Conservation (phyloP, 2,329 filamentous ascomycete genomes). For the Rhynchosporium agropyri region DNA sequence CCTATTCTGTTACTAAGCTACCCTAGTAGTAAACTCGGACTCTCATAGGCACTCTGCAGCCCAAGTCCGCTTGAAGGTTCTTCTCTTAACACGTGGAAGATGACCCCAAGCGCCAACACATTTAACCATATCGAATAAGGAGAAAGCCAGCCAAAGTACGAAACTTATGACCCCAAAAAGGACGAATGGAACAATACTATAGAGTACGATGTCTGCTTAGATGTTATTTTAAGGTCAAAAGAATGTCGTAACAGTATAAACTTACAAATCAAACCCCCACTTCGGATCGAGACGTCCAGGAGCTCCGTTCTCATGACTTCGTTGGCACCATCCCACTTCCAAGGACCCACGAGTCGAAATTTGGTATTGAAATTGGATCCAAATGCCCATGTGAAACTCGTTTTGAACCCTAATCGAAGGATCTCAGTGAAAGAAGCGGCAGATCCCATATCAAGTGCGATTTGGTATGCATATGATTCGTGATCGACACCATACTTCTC, state of each 20-base stretch:
- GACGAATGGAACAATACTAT: slow-evolving; percentile 7
- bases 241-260: not conserved
- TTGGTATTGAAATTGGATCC: slow-evolving; percentile 54
- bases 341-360: slow-evolving; percentile 46
- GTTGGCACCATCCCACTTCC: slow-evolving; percentile 29
- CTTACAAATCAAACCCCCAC: slow-evolving; percentile 10
- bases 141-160: slow-evolving; percentile 9
- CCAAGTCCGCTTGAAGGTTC: not conserved
- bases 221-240: not conserved
- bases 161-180: slow-evolving; percentile 3
- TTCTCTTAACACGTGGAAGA: not conserved
- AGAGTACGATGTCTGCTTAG: slow-evolving; percentile 5
- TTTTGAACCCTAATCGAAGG: slow-evolving; percentile 41
- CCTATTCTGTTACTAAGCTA: too few species aligned
- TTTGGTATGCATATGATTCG: slow-evolving; percentile 53
- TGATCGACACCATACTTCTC: slow-evolving; percentile 50
- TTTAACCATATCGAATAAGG: not conserved
- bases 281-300: slow-evolving; percentile 23
- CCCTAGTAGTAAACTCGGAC: too few species aligned
- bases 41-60: not conserved
- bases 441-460: slow-evolving; percentile 51
- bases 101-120: not conserved
- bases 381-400: slow-evolving; percentile 51
- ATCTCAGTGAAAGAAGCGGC: slow-evolving; percentile 47
- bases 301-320: slow-evolving; percentile 28